Percentiles rank a stretch among this genome's conserved stretches.
Conservation (phyloP, 2,329 filamentous ascomycete genomes). For the Emmonsiellopsis sp. region DNA sequence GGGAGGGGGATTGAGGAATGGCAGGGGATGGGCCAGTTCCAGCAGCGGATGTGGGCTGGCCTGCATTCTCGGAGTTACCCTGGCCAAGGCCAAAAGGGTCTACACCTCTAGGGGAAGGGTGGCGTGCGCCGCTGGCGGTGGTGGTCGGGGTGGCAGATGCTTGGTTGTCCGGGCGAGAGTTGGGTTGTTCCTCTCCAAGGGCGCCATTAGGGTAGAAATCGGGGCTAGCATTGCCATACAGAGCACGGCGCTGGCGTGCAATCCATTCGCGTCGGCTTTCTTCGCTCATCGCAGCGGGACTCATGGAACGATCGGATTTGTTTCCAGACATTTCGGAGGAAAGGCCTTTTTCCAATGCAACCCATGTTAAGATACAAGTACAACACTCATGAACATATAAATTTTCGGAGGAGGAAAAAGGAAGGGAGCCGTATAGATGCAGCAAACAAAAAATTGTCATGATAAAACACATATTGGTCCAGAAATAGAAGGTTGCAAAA, state of each 20-base stretch:
- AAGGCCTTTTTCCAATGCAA: constrained; percentile 45
- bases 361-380: constrained; percentile 34
- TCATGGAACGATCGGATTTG: constrained; percentile 81
- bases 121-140: constrained; percentile 54
- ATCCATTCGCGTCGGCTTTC: constrained; percentile 94
- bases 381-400: constrained; percentile 20
- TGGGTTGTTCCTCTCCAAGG: constrained; percentile 60
- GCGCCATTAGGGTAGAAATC: constrained; percentile 58
- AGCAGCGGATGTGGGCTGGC: constrained; percentile 38
- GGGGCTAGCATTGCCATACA: constrained; percentile 70
- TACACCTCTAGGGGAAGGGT: constrained; percentile 71
- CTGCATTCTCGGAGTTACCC: constrained; percentile 43
- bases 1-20: constrained; percentile 49
- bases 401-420: constrained; percentile 16
- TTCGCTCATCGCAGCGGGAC: constrained; percentile 81
- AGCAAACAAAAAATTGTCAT: constrained; percentile 5
- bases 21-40: constrained; percentile 34
- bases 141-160: constrained; percentile 49
- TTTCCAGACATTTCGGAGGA: constrained; percentile 59
- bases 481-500: neutral
- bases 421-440: constrained; percentile 24
- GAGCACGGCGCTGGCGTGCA: constrained; percentile 84
- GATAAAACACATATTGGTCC: constrained; percentile 8
- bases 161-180: constrained; percentile 56
- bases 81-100: constrained; percentile 54